Evolutionary conservation across 768 basidiomycete species (phyloP).

Genomic region (Kwoniella shandongensis): DNA sequence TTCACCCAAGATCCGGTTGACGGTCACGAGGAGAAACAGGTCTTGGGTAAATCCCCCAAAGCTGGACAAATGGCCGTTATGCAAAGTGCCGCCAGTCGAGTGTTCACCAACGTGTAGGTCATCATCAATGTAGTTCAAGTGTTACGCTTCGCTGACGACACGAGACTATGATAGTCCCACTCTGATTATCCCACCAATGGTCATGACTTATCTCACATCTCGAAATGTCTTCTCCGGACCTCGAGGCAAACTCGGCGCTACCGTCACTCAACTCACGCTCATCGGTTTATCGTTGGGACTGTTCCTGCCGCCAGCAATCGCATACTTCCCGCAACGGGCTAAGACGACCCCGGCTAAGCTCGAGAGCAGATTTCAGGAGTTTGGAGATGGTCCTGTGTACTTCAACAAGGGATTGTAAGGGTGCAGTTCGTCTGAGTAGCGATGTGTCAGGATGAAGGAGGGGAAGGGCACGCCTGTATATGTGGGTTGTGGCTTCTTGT

Average conservation of each 20-base stretch:
- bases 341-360: slow-evolving; percentile 51
- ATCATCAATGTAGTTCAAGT: too few species aligned
- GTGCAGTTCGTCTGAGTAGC: background rate
- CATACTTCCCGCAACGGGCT: slow-evolving; percentile 55
- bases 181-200: slow-evolving; percentile 55
- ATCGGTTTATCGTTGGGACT: slow-evolving; percentile 55
- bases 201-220: slow-evolving; percentile 53
- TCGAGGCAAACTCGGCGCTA: slow-evolving; percentile 40
- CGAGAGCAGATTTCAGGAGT: slow-evolving; percentile 46
- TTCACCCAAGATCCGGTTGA: slow-evolving; percentile 32
- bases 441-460: background rate
- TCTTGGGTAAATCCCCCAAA: slow-evolving; percentile 53
- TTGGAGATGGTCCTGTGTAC: slow-evolving; percentile 48
- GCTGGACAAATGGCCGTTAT: slow-evolving; percentile 55
- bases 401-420: slow-evolving; percentile 56
- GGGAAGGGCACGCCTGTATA: background rate
- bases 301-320: slow-evolving; percentile 56
- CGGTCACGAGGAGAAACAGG: slow-evolving; percentile 39
- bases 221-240: slow-evolving; percentile 52
- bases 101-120: slow-evolving; percentile 55
- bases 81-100: slow-evolving; percentile 54
- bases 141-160: background rate
- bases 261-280: slow-evolving; percentile 48
- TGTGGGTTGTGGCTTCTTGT: too few species aligned
- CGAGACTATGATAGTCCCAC: slow-evolving; percentile 48